phyloP scores from a whole-genome alignment of 2,329 filamentous ascomycete species.

The Monosporascus sp. region DNA sequence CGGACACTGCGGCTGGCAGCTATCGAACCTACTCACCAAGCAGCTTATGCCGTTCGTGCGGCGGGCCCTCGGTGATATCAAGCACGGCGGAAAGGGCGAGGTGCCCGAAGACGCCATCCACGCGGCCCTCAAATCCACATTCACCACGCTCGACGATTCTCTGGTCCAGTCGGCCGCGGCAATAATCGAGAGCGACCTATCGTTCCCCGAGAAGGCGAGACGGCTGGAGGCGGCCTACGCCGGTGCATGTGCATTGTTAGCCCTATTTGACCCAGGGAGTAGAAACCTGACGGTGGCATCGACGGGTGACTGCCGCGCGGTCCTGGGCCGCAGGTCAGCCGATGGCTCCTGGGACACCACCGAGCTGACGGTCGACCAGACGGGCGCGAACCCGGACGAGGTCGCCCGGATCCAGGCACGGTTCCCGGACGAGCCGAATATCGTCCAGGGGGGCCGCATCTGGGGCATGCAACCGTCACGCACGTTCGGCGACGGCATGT shows the following conservation, averaged over 20 bases:
- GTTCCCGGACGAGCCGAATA: conserved; percentile 58
- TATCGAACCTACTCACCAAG: conserved; percentile 25
- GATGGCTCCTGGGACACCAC: conserved; percentile 45
- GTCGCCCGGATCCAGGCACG: conserved; percentile 46
- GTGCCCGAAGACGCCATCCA: conserved; percentile 24
- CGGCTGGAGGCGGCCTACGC: conserved; percentile 25
- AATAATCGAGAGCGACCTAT: conserved; percentile 24
- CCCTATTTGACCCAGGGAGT: conserved; percentile 53
- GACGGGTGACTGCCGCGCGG: conserved; percentile 63
- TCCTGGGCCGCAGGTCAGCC: conserved; percentile 48
- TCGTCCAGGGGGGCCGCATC: conserved; percentile 55
- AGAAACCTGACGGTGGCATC: conserved; percentile 58
- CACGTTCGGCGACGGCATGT: conserved; percentile 64
- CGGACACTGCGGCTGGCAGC: conserved; percentile 31
- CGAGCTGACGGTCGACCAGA: conserved; percentile 61
- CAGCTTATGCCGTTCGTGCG: conserved; percentile 27
- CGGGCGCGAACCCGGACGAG: conserved; percentile 57
- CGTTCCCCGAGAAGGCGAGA: conserved; percentile 24
- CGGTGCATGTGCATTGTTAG: conserved; percentile 35
- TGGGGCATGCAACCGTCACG: conserved; percentile 58
- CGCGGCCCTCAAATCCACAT: conserved; percentile 32
- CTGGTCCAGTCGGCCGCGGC: conserved; percentile 22
- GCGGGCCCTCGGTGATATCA: conserved; percentile 16
- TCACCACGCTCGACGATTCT: conserved; percentile 31
- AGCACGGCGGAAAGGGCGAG: conserved; percentile 6